A percentile compares a stretch with the other conserved stretches of the same genome.
Conservation (phyloP, 2,329 filamentous ascomycete species). For the Geosmithia putterillii region DNA sequence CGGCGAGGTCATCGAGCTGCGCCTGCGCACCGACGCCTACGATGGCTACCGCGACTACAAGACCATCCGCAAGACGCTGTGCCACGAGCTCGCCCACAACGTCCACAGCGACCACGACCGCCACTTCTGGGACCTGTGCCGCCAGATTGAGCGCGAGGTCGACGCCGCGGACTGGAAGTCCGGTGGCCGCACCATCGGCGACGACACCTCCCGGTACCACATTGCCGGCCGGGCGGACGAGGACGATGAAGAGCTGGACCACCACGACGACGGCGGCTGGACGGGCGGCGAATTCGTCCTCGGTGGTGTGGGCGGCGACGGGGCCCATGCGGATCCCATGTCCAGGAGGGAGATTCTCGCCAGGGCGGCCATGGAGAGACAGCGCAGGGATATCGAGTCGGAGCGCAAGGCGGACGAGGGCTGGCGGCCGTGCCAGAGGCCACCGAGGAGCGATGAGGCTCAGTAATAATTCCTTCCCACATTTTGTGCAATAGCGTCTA, state of each 20-base stretch:
- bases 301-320: slow-evolving; percentile 39
- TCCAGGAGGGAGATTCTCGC: slow-evolving; percentile 65
- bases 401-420: slow-evolving; percentile 19
- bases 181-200: slow-evolving; percentile 53
- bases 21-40: slow-evolving; percentile 84
- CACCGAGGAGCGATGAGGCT: slow-evolving; percentile 9
- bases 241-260: slow-evolving; percentile 38
- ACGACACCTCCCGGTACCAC: slow-evolving; percentile 48
- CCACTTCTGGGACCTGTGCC: slow-evolving; percentile 81
- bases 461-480: slow-evolving; percentile 6
- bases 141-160: slow-evolving; percentile 79
- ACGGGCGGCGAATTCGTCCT: slow-evolving; percentile 68
- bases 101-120: slow-evolving; percentile 75
- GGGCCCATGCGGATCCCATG: slow-evolving; percentile 24
- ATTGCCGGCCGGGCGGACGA: slow-evolving; percentile 31
- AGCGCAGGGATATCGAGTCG: slow-evolving; percentile 17
- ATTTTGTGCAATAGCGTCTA: background rate
- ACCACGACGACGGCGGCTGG: slow-evolving; percentile 64
- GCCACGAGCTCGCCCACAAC: slow-evolving; percentile 91
- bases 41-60: slow-evolving; percentile 91
- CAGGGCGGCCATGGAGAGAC: slow-evolving; percentile 24
- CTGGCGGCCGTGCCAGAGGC: slow-evolving; percentile 13
- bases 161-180: slow-evolving; percentile 65
- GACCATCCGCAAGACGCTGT: slow-evolving; percentile 81
- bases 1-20: slow-evolving; percentile 82